A percentile compares a stretch with the other conserved stretches of the same genome.
Conservation (phyloP, 768 basidiomycete species). For the Trametopsis cervina region DNA sequence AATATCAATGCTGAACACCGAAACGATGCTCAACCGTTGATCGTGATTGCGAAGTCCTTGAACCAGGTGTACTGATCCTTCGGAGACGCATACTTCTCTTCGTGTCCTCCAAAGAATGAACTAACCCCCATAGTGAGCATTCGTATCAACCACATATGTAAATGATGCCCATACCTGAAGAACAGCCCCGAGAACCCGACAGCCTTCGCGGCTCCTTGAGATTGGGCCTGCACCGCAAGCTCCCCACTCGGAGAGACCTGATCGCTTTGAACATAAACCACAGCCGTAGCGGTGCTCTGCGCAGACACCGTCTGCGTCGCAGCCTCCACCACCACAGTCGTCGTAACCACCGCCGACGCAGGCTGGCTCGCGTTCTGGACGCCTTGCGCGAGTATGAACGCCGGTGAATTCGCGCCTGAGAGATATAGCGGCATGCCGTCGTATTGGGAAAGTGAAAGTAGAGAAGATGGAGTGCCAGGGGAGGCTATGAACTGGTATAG, state of each 20-base stretch:
- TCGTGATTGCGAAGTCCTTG: conserved; percentile 50
- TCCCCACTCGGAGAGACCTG: background rate
- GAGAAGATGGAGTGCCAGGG: background rate
- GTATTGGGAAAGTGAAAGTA: background rate
- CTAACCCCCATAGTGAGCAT: conserved; percentile 32
- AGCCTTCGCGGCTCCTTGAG: conserved; percentile 10
- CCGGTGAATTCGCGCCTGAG: background rate
- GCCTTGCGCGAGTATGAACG: background rate
- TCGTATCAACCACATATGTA: background rate
- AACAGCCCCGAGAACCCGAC: conserved; percentile 49
- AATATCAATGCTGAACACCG: no score
- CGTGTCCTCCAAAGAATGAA: conserved; percentile 78
- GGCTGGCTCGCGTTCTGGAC: background rate
- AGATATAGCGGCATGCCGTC: background rate
- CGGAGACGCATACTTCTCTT: conserved; percentile 58
- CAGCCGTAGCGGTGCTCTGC: conserved; percentile 2
- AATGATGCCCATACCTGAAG: conserved; percentile 51
- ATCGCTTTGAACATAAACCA: background rate
- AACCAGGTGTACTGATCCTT: conserved; percentile 74
- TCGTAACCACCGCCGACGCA: background rate
- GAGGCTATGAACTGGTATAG: background rate
- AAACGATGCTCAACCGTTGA: conserved; percentile 11
- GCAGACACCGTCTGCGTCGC: conserved; percentile 6
- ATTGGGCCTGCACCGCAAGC: background rate
- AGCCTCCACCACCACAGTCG: background rate